Base-by-base conservation (phyloP, 2,329 filamentous ascomycete species). In the Claviceps sorghi region DNA sequence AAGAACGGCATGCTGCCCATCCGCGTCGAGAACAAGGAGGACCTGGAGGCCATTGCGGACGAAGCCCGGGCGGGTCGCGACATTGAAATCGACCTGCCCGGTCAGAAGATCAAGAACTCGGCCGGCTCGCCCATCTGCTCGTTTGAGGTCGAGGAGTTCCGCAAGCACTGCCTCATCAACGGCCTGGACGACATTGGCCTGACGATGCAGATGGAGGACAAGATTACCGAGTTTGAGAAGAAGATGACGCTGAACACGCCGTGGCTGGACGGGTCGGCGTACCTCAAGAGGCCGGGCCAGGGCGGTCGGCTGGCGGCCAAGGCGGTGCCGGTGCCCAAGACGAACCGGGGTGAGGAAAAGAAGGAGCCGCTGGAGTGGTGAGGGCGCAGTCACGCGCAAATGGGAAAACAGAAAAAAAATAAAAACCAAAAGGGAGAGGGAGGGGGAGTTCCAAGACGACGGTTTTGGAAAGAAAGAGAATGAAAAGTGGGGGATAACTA, bases 1-100 rank as follows among this genome's bases (percentile, higher is more conserved):
- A 97, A 98, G 79, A 98, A 98, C 74, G 91, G 91, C 73, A 97
- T 97, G 93, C 75, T 97, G 57, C 90, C 91, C 48, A 81, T 97
- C 55, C 71, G 77, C 54, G 85, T 97, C 64, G 72, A 77, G 34
- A 81, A 91, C 66, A 70, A 80, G 58, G 73, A 70, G 1, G 75
- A 79, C 34, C 72, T 96, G 4, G 76, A 85, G 44, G 76, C 75
- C 56, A 82, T 97, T 57, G 83, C 86, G 40, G 79, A 75, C 29
- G 87, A 94, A 68, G 90, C 90, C 36, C 76, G 76, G 40, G 85
- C 86, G 3, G 88, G 88, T 53, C 78, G 78, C 54, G 90, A 96
- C 67, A 73, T 97, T 58, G 90, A 96, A 71, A 78, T 97, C 55
- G 91, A 97, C 65, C 80, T 97, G 48, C 82, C 84, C 29, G 86